These are phyloP conservation scores for Kluyveromyces dobzhanskii DNA, from an alignment of 805 yeast genomes.

Conservation along the genomic window DNA sequence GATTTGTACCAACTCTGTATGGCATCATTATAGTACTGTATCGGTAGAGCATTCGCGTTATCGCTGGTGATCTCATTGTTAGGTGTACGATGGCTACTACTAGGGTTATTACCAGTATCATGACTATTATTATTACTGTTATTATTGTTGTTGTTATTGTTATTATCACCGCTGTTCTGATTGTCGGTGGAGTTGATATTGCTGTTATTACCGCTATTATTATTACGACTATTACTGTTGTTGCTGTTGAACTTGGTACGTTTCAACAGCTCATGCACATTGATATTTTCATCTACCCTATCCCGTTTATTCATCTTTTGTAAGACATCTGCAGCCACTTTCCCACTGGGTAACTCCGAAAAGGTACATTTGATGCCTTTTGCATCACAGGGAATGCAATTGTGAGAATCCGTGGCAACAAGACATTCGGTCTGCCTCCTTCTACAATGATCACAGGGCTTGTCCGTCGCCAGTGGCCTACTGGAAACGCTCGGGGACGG, in stretches of 20 bases:
- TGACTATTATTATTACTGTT: neutral
- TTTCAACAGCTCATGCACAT: constrained; percentile 16
- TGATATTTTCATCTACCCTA: constrained; percentile 17
- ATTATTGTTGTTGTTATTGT: neutral
- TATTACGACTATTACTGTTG: constrained; percentile 4
- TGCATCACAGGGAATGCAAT: constrained; percentile 70
- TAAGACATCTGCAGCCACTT: constrained; percentile 32
- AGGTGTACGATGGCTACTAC: no score
- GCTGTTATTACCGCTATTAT: neutral
- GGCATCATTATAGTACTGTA: neutral
- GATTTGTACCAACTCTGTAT: neutral
- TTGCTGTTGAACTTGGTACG: constrained; percentile 4
- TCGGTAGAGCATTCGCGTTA: neutral
- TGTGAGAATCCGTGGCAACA: constrained; percentile 48
- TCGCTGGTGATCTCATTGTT: constrained; percentile 5
- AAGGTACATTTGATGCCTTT: constrained; percentile 70
- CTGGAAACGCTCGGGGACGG: neutral
- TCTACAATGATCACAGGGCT: constrained; percentile 81
- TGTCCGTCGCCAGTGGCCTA: constrained; percentile 9
- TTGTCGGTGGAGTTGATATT: neutral
- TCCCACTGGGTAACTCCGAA: constrained; percentile 42
- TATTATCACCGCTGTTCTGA: neutral
- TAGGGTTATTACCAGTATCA: constrained; percentile 6
- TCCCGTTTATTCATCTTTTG: constrained; percentile 13
- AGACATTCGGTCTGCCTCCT: constrained; percentile 75